These are phyloP conservation scores for Trichoderma hamatum DNA, from an alignment of 2,329 filamentous ascomycete species.

Conservation along the genomic window DNA sequence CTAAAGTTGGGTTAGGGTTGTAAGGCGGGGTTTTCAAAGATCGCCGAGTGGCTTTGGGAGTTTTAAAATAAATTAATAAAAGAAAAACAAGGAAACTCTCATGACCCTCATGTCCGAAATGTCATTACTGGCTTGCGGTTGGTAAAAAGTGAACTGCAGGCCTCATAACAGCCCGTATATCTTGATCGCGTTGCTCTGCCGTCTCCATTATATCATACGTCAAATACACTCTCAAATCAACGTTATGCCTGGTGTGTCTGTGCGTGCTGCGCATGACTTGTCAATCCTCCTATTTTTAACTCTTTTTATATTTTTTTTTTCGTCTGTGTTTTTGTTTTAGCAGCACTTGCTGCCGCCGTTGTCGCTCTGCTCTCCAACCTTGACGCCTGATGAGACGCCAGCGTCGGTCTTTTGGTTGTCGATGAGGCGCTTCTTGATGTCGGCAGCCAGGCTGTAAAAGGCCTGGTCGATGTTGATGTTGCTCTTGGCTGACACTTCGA, in stretches of 20 bases:
- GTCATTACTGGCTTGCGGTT: conserved; percentile 24
- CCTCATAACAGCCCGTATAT: conserved; percentile 21
- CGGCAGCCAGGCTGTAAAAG: conserved; percentile 90
- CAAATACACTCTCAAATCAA: conserved; percentile 21
- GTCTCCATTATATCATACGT: conserved; percentile 26
- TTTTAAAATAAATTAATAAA: not conserved
- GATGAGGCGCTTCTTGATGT: conserved; percentile 98
- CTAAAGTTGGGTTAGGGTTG: conserved; percentile 31
- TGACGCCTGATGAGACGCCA: conserved; percentile 61
- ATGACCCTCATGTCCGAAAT: conserved; percentile 27
- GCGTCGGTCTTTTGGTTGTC: conserved; percentile 83
- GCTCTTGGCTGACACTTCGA: conserved; percentile 97
- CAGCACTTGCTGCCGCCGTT: conserved; percentile 74
- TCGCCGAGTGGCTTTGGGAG: conserved; percentile 30
- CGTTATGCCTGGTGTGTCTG: conserved; percentile 2
- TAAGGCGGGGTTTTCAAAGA: conserved; percentile 7
- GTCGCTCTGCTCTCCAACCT: conserved; percentile 66
- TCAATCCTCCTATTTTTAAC: not conserved
- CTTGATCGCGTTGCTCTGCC: conserved; percentile 27
- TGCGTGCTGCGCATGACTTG: not conserved
- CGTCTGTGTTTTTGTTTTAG: conserved; percentile 49
- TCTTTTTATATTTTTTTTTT: conserved; percentile 22
- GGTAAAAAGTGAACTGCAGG: not conserved
- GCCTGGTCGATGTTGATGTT: conserved; percentile 99
- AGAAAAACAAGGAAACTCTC: conserved; percentile 14